These are phyloP conservation scores for Claviceps sorghi DNA, from an alignment of 2,329 filamentous ascomycete species.

Conservation along the genomic window DNA sequence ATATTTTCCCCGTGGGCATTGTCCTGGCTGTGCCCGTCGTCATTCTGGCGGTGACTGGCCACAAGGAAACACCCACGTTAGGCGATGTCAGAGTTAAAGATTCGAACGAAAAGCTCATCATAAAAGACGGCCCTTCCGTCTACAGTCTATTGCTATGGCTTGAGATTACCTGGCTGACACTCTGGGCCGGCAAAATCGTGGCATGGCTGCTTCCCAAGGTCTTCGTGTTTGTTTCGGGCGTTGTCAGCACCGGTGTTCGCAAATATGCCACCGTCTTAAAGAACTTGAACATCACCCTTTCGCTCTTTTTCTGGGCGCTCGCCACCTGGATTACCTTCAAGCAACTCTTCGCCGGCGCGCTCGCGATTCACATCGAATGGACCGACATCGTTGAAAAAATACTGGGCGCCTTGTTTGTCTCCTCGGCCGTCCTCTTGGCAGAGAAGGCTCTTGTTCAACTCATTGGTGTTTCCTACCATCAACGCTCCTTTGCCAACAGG, in stretches of 20 bases:
- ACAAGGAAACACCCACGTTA: conserved; percentile 22
- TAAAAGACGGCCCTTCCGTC: conserved; percentile 29
- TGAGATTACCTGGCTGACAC: conserved; percentile 50
- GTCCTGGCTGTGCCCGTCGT: conserved; percentile 48
- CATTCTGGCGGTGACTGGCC: conserved; percentile 32
- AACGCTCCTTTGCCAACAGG: conserved; percentile 63
- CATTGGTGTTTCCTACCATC: conserved; percentile 74
- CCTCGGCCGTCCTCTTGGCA: conserved; percentile 54
- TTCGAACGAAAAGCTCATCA: not conserved
- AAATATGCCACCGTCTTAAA: conserved; percentile 55
- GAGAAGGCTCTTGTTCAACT: conserved; percentile 70
- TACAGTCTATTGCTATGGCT: conserved; percentile 55
- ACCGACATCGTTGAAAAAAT: conserved; percentile 46
- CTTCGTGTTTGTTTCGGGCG: conserved; percentile 56
- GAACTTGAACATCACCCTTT: conserved; percentile 50
- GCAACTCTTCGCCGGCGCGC: conserved; percentile 29
- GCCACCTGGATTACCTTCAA: conserved; percentile 48
- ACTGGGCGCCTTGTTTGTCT: conserved; percentile 51
- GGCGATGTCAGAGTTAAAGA: conserved; percentile 16
- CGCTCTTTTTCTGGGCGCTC: conserved; percentile 54
- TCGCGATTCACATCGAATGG: conserved; percentile 31
- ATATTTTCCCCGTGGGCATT: conserved; percentile 48
- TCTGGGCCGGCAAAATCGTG: conserved; percentile 53
- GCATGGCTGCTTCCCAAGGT: conserved; percentile 43
- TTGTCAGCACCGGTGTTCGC: conserved; percentile 53